These are phyloP conservation scores for Pythium scleroteichum DNA, from an alignment of 352 stramenopile genomes.

Conservation along the genomic window DNA sequence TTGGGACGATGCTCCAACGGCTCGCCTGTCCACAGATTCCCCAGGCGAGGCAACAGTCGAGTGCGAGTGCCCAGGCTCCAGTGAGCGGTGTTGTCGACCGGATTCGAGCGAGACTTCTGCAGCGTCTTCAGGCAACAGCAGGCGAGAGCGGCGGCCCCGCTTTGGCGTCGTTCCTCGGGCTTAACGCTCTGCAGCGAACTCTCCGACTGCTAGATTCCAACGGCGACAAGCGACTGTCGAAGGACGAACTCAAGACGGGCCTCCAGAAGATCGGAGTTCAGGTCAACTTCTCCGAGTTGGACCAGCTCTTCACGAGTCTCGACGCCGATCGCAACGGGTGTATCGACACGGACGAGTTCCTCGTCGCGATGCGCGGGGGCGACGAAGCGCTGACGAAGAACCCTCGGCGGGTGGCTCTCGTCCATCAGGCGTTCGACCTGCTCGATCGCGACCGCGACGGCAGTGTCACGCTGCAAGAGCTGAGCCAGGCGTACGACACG, in stretches of 20 bases:
- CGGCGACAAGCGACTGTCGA: constrained; percentile 46
- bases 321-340: constrained; percentile 60
- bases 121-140: constrained; percentile 15
- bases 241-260: constrained; percentile 61
- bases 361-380: constrained; percentile 52
- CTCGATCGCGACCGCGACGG: constrained; percentile 63
- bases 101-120: constrained; percentile 15
- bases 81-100: constrained; percentile 23
- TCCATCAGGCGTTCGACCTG: constrained; percentile 67
- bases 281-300: constrained; percentile 60
- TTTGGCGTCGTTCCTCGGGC: constrained; percentile 13
- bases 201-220: constrained; percentile 42
- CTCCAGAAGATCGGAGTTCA: constrained; percentile 60
- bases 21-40: background rate
- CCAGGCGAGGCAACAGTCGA: no score
- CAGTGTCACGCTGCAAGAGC: constrained; percentile 51
- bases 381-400: constrained; percentile 34
- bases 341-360: constrained; percentile 76
- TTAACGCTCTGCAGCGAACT: constrained; percentile 47
- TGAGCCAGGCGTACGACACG: constrained; percentile 49
- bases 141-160: constrained; percentile 4
- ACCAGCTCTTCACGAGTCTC: constrained; percentile 71
- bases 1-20: constrained; percentile 12
- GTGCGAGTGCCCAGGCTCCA: background rate
- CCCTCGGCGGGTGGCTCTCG: constrained; percentile 42